phyloP scores from a whole-genome alignment of 2,329 filamentous ascomycete species.

The Emmonsia crescens region DNA sequence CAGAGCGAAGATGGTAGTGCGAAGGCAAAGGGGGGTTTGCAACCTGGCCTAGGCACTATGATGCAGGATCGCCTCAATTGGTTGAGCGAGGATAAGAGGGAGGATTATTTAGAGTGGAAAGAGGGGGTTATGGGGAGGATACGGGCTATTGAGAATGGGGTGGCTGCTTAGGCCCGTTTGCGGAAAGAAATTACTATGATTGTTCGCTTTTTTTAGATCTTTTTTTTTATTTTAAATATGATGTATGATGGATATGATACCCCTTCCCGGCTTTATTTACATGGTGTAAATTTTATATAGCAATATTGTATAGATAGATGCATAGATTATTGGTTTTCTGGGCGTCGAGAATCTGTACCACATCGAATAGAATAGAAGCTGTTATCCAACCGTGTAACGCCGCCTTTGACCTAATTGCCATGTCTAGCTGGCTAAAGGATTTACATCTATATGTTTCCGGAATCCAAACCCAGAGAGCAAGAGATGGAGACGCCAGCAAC shows the following conservation, averaged over 20 bases:
- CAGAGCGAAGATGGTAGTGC: not conserved
- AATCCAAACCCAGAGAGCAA: not conserved
- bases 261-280: not conserved
- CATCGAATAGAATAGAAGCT: not conserved
- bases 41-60: constrained; percentile 41
- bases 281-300: not conserved
- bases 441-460: not conserved
- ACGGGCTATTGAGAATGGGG: constrained; percentile 18
- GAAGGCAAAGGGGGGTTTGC: constrained; percentile 24
- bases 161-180: not conserved
- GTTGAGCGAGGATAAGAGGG: constrained; percentile 33
- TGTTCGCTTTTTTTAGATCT: not conserved
- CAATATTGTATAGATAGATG: not conserved
- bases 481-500: not conserved
- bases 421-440: not conserved
- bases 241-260: not conserved
- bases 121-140: constrained; percentile 31
- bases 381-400: not conserved
- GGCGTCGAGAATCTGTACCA: not conserved
- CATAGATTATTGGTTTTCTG: not conserved
- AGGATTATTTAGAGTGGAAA: constrained; percentile 36
- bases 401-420: not conserved
- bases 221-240: not conserved
- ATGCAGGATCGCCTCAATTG: constrained; percentile 40
- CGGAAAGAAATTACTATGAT: not conserved